phyloP scores from a whole-genome alignment of 1,284 basidiomycete species.

The Boletus sp. region DNA sequence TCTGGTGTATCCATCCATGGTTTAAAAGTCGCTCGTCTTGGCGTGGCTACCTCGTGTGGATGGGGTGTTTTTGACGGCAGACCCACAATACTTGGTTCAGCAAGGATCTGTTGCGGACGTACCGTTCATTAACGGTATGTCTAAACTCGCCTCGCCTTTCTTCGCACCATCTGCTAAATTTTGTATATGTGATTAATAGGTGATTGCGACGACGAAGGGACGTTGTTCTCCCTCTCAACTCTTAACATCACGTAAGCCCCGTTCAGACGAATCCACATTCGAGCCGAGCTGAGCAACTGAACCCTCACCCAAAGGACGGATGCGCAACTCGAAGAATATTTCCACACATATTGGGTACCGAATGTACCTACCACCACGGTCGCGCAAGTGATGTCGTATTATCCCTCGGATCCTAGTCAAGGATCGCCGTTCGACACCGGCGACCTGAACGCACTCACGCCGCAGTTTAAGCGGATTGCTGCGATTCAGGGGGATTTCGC shows the following conservation, averaged over 20 bases:
- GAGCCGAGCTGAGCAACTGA: neutral
- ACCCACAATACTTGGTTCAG: constrained; percentile 38
- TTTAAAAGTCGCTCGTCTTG: constrained; percentile 37
- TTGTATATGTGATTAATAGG: constrained; percentile 35
- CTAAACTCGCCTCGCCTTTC: constrained; percentile 8
- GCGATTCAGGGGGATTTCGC: constrained; percentile 49
- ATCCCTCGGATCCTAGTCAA: constrained; percentile 41
- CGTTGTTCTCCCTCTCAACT: constrained; percentile 38
- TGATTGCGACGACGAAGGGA: constrained; percentile 52
- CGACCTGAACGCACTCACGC: constrained; percentile 40
- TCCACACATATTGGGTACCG: constrained; percentile 35
- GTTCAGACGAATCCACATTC: too few relatives aligned
- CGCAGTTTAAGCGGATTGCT: constrained; percentile 52
- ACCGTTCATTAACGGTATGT: constrained; percentile 40
- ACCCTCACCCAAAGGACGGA: constrained; percentile 32
- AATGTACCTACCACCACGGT: constrained; percentile 29
- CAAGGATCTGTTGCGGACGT: constrained; percentile 41
- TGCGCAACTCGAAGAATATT: constrained; percentile 35
- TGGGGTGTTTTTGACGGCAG: constrained; percentile 43
- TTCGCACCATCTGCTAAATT: constrained; percentile 7
- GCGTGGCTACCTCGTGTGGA: constrained; percentile 50
- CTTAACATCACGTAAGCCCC: neutral
- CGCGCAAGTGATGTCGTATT: constrained; percentile 34
- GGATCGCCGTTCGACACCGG: constrained; percentile 54
- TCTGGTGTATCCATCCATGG: too few relatives aligned